Conservation (phyloP, 164 flowering plant genomes). For the Nymphaea thermarum region DNA sequence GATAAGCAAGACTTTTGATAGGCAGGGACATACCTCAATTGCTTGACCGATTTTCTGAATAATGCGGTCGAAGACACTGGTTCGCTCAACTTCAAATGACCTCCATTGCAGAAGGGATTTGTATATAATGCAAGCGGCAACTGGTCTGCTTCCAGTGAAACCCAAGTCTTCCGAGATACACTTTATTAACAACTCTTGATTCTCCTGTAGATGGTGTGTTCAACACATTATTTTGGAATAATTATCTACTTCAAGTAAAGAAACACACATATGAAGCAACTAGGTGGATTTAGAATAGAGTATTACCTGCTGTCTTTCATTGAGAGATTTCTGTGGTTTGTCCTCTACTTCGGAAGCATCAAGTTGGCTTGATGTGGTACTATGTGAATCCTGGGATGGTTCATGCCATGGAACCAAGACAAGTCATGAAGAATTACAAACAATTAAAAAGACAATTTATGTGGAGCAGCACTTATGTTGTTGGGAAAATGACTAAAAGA, state of each 20-base stretch:
- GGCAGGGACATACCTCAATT: conserved; percentile 56
- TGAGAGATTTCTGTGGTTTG: conserved; percentile 91
- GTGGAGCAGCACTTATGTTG: too few species aligned
- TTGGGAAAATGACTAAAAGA: too few species aligned
- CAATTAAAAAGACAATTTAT: too few species aligned
- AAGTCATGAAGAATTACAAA: too few species aligned
- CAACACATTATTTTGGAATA: not conserved
- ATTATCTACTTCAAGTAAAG: not conserved
- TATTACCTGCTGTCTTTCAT: conserved; percentile 92
- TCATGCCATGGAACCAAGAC: too few species aligned
- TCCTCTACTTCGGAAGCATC: conserved; percentile 74
- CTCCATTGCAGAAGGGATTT: conserved; percentile 98
- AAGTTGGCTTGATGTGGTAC: conserved; percentile 38
- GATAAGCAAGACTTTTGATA: not conserved
- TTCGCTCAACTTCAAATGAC: conserved; percentile 96
- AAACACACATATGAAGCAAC: not conserved
- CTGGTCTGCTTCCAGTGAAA: conserved; percentile 73
- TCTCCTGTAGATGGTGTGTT: conserved; percentile 8
- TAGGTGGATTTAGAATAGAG: conserved; percentile 10
- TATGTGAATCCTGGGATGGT: conserved; percentile 50
- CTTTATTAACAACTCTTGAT: conserved; percentile 13
- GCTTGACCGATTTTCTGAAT: conserved; percentile 93
- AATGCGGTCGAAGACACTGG: conserved; percentile 90
- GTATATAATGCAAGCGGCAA: conserved; percentile 93
- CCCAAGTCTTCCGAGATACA: conserved; percentile 86